Evolutionary conservation across 257 asterid species (phyloP), one percentile per base, ranked within the genome.

Genomic region (Solanum ahanhuiri): DNA sequence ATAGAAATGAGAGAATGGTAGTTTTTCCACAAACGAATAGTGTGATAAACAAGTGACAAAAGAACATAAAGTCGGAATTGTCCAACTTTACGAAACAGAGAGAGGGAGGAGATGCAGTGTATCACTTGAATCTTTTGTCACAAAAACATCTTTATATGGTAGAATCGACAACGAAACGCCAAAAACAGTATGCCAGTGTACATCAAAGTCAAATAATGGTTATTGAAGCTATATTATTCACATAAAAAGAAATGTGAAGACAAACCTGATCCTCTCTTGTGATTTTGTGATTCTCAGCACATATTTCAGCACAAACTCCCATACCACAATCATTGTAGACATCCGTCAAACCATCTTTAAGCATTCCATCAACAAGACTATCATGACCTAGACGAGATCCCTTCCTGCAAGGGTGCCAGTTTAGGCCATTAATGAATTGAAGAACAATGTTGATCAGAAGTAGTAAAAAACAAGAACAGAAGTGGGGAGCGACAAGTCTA

Each of bases 301-400:
- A 97, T 87, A 95, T 87, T 90, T 97, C 99, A 85, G 99, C 99
- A 89, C 99, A 97, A 87, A 95, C 98, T 17, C 99, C 99, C 99
- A 97, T 97, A 85, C 98, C 98, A 54, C 86, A 93, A 87, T 97
- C 98, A 89, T 92, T 93, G 86, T 95, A 97, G 64, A 94, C 99
- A 90, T 97, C 99, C 97, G 98, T 95, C 25, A 97, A 92, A 37
- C 99, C 99, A 87, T 97, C 99, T 91, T 95, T 97, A 87, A 97
- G 81, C 99, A 97, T 95, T 88, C 99, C 99, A 90, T 97, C 99
- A 89, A 97, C 96, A 90, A 97, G 94, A 83, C 98, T 88, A 89
- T 97, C 99, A 67, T 97, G 98, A 85, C 99, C 99, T 72, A 94
- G 96, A 76, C 99, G 94, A 87, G 98, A 97, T 51, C 99, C 99